Base-by-base conservation (phyloP, 208 protist genomes). In the Wallacemonas sp. region DNA sequence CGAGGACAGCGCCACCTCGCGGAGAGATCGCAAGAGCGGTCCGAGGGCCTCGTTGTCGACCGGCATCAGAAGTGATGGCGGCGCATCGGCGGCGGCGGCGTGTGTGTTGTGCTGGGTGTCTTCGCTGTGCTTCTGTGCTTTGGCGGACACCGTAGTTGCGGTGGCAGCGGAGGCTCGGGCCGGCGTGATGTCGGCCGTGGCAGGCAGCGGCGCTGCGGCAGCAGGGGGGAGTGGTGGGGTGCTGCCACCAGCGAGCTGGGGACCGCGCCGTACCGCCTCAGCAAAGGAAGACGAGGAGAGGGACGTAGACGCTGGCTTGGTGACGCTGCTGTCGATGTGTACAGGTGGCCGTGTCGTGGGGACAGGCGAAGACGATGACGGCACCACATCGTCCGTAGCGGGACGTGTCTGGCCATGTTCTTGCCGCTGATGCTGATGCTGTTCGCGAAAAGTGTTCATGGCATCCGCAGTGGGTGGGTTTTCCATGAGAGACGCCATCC, bases 401-500 rank as follows among this genome's bases (percentile, higher is more conserved):
- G n/a, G n/a, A n/a, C n/a, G n/a, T n/a, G n/a, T n/a, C n/a, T n/a
- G n/a, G n/a, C n/a, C 36, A 41, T 14, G 36, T 17, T 41, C 36
- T 6, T 6, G 6, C 8, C 17, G 47, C 26, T 11, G 21, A 3
- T 16, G 11, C 47, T 5, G 9, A 30, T 62, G 61, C 17, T 34
- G 26, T 16, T 29, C 43, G 52, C 64, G 70, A 57, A 72, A 78
- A 24, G 56, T 60, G 17, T 52, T 41, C 23, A 83, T 70, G 19
- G 47, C 56, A 1, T 58, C 46, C 14, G 58, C 36, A 32, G 79
- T 67, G 16, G 80, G 81, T 2, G 78, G 73, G 19, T 63, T 54
- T 17, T 81, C 57, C 72, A 85, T 83, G 17, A 90, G 61, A 11
- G 61, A 30, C 3, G 79, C 82, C 67, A 91, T 80, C 70, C 79